A percentile compares a stretch with the other conserved stretches of the same genome.
phyloP scores from a whole-genome alignment of 192 early-diverging fungal species.

The Podila clonocystis region DNA sequence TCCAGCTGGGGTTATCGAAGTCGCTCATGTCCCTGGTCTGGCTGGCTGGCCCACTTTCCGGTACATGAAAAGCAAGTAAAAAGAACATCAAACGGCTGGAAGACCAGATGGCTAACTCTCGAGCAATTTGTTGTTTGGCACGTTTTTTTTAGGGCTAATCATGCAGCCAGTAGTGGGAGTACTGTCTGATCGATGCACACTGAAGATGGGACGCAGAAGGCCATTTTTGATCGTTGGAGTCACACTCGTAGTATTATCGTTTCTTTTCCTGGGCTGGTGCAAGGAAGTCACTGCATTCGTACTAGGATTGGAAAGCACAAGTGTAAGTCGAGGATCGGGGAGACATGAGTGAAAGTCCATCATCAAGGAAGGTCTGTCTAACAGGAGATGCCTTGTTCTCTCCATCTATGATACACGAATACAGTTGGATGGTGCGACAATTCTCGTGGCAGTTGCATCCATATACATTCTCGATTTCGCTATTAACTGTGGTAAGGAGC shows the following conservation, averaged over 20 bases:
- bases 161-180: conserved; percentile 88
- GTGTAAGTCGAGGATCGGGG: conserved; percentile 14
- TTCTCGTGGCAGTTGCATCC: conserved; percentile 76
- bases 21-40: conserved; percentile 91
- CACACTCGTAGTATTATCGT: conserved; percentile 64
- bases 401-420: background rate
- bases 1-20: conserved; percentile 83
- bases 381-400: background rate
- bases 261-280: conserved; percentile 83
- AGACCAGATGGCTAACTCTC: too few relatives aligned
- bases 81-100: background rate
- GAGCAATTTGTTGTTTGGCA: background rate
- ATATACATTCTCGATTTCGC: conserved; percentile 96
- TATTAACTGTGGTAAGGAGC: conserved; percentile 76
- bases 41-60: conserved; percentile 91
- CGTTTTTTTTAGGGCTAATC: conserved; percentile 60
- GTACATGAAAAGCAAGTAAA: conserved; percentile 27
- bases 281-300: conserved; percentile 68
- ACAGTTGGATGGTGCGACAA: conserved; percentile 49
- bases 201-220: conserved; percentile 77
- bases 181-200: conserved; percentile 82
- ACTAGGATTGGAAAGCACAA: conserved; percentile 27
- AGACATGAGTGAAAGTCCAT: background rate
- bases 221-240: conserved; percentile 89
- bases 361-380: background rate